These are phyloP conservation scores for Fusarium heterosporum DNA, from an alignment of 2,329 filamentous ascomycete genomes.

Conservation along the genomic window DNA sequence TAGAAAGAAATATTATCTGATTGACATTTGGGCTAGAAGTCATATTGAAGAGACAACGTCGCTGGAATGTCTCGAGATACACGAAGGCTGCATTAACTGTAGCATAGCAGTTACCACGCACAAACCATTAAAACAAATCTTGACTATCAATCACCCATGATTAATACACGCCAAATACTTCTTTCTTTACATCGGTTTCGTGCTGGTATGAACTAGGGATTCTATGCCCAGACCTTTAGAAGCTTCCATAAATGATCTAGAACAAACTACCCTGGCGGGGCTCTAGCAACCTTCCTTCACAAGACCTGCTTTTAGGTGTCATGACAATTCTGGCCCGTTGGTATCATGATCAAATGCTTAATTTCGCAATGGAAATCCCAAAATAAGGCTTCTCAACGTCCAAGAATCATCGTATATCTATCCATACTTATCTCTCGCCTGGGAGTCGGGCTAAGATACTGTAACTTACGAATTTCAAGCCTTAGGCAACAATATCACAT, in stretches of 20 bases:
- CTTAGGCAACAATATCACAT: slow-evolving; percentile 32
- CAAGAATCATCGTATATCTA: neutral
- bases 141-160: too few species aligned
- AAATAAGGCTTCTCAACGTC: neutral
- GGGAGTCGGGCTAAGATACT: neutral
- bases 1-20: too few species aligned
- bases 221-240: neutral
- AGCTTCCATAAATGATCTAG: slow-evolving; percentile 1
- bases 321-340: slow-evolving; percentile 7
- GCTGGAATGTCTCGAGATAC: too few species aligned
- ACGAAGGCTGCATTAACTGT: too few species aligned
- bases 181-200: too few species aligned
- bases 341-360: neutral
- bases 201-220: neutral
- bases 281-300: neutral
- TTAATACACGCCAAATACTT: too few species aligned
- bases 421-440: neutral
- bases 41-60: too few species aligned
- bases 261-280: slow-evolving; percentile 3
- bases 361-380: neutral
- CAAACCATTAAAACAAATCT: too few species aligned
- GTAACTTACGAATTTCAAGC: neutral
- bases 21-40: too few species aligned
- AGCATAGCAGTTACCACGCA: too few species aligned
- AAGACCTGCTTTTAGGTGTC: neutral